A percentile compares a stretch with the other conserved stretches of the same genome.
These are phyloP conservation scores for Globisporangium iwayamae DNA, from an alignment of 352 stramenopile species.

Conservation along the genomic window DNA sequence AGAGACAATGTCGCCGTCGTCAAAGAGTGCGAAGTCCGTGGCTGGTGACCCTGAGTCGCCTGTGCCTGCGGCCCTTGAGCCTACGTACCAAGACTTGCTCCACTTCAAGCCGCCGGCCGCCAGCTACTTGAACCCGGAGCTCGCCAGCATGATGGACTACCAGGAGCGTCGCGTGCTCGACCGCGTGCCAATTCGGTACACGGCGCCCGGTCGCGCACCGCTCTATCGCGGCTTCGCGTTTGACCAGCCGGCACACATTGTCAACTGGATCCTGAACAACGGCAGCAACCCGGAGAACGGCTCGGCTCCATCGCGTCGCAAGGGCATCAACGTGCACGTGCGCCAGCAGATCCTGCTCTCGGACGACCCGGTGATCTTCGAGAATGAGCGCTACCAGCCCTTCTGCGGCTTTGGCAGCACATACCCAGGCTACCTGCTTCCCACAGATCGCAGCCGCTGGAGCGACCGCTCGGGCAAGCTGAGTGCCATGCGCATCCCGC, in stretches of 20 bases:
- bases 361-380: slow-evolving; percentile 75
- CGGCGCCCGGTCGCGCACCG: slow-evolving; percentile 37
- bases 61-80: slow-evolving; percentile 4
- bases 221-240: slow-evolving; percentile 84
- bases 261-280: slow-evolving; percentile 71
- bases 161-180: slow-evolving; percentile 65
- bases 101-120: slow-evolving; percentile 45
- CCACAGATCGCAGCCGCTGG: slow-evolving; percentile 79
- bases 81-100: slow-evolving; percentile 28
- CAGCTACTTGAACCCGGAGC: slow-evolving; percentile 61
- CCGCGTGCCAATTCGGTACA: slow-evolving; percentile 36
- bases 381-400: slow-evolving; percentile 85
- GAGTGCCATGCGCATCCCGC: slow-evolving; percentile 64
- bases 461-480: slow-evolving; percentile 78
- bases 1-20: slow-evolving; percentile 28
- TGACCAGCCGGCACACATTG: slow-evolving; percentile 66
- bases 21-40: background rate
- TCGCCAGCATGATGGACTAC: slow-evolving; percentile 78
- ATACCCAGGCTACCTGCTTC: slow-evolving; percentile 76
- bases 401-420: slow-evolving; percentile 83
- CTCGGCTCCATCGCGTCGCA: slow-evolving; percentile 26
- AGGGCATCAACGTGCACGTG: slow-evolving; percentile 62
- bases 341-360: slow-evolving; percentile 65
- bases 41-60: background rate
- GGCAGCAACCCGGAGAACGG: slow-evolving; percentile 27